Conservation (phyloP, 495 filamentous ascomycete genomes). For the Cercophora newfieldiana region DNA sequence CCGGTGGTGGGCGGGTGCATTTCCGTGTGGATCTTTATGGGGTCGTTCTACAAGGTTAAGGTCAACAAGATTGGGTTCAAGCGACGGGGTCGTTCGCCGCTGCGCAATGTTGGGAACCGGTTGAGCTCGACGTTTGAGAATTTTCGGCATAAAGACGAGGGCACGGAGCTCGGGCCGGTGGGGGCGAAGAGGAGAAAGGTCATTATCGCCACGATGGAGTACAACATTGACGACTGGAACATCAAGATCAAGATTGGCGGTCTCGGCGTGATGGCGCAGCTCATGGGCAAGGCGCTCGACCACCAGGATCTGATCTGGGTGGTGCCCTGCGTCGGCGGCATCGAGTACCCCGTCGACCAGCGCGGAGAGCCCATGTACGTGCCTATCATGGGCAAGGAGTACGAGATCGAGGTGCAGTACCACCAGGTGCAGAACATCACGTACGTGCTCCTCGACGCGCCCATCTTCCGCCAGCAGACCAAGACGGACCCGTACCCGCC, state of each 20-base stretch:
- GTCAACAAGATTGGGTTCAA: slow-evolving; percentile 59
- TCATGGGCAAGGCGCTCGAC: slow-evolving; percentile 70
- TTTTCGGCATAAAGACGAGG: slow-evolving; percentile 55
- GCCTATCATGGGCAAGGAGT: slow-evolving; percentile 63
- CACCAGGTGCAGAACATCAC: slow-evolving; percentile 68
- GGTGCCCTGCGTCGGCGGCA: slow-evolving; percentile 70
- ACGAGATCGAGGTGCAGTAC: slow-evolving; percentile 67
- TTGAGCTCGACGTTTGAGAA: slow-evolving; percentile 27
- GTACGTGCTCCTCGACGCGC: slow-evolving; percentile 69
- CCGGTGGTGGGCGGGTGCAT: slow-evolving; percentile 54
- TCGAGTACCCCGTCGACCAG: slow-evolving; percentile 64
- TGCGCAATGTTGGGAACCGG: slow-evolving; percentile 24
- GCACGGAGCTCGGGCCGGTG: slow-evolving; percentile 37
- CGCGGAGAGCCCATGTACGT: slow-evolving; percentile 64
- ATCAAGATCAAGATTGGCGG: slow-evolving; percentile 76
- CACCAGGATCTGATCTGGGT: slow-evolving; percentile 75
- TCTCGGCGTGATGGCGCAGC: slow-evolving; percentile 67
- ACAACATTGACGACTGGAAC: slow-evolving; percentile 70
- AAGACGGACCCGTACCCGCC: slow-evolving; percentile 67
- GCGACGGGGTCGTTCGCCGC: slow-evolving; percentile 33
- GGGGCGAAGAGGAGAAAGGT: slow-evolving; percentile 45
- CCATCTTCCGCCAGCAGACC: slow-evolving; percentile 69
- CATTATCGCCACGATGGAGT: slow-evolving; percentile 70
- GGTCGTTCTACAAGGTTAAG: slow-evolving; percentile 60
- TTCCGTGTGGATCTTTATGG: slow-evolving; percentile 61